A percentile compares a stretch with the other conserved stretches of the same genome.
These are phyloP conservation scores for Saccharomycopsis amapae DNA, from an alignment of 805 yeast species.

Conservation along the genomic window DNA sequence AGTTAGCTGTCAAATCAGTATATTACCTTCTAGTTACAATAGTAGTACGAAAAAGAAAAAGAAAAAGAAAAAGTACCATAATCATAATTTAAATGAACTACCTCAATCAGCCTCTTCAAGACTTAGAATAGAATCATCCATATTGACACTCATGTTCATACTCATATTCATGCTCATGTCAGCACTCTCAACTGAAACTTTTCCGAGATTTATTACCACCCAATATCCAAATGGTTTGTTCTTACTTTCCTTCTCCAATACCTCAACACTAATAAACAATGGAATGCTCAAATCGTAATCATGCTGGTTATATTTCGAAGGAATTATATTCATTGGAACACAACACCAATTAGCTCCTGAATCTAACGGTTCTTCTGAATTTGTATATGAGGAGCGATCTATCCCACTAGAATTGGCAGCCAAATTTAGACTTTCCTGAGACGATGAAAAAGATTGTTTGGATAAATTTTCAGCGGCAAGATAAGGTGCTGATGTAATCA, in stretches of 20 bases:
- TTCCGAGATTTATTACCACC: slow-evolving; percentile 6
- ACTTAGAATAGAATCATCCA: slow-evolving; percentile 1
- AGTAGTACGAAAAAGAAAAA: neutral
- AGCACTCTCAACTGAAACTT: neutral
- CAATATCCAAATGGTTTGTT: slow-evolving; percentile 10
- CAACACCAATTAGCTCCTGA: slow-evolving; percentile 14
- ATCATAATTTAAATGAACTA: neutral
- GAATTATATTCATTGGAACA: slow-evolving; percentile 6
- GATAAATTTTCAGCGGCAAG: slow-evolving; percentile 8
- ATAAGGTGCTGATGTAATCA: slow-evolving; percentile 4
- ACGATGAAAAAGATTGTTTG: slow-evolving; percentile 1
- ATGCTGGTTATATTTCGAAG: slow-evolving; percentile 2
- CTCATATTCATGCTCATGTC: slow-evolving; percentile 1
- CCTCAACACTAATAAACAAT: slow-evolving; percentile 3
- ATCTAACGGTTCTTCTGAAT: slow-evolving; percentile 16
- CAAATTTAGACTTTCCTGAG: slow-evolving; percentile 5
- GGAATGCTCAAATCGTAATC: slow-evolving; percentile 5
- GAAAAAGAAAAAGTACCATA: neutral
- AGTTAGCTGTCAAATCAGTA: neutral
- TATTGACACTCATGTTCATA: neutral
- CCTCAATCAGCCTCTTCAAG: neutral
- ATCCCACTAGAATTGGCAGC: no score
- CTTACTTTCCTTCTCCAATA: neutral
- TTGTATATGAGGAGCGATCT: no score
- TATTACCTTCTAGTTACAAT: neutral